Conservation (phyloP, 2,329 filamentous ascomycete species). For the Stenocarpella maydis region DNA sequence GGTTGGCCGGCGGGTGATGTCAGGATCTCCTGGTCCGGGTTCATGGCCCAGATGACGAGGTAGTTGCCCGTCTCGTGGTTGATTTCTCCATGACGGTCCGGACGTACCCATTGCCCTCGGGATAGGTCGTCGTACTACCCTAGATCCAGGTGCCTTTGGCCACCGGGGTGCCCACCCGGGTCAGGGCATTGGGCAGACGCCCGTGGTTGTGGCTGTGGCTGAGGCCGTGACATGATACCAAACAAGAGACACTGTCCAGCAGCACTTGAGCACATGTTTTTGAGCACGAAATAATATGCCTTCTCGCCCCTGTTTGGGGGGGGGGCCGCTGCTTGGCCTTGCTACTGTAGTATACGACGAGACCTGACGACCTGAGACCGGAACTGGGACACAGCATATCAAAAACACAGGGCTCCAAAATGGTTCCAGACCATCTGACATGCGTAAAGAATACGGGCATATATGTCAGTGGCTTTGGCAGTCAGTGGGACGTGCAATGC, state of each 20-base stretch:
- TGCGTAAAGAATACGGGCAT: no score
- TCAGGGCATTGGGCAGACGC: background rate
- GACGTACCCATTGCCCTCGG: constrained; percentile 10
- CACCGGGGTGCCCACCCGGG: background rate
- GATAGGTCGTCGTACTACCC: background rate
- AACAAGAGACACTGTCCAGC: constrained; percentile 17
- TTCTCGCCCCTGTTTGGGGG: no score
- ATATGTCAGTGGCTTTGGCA: no score
- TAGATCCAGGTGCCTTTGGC: constrained; percentile 1
- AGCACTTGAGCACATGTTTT: no score
- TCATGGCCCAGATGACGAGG: constrained; percentile 50
- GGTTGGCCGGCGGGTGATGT: background rate
- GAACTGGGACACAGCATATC: no score
- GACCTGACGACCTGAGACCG: no score
- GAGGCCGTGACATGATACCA: constrained; percentile 5
- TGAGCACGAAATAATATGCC: no score
- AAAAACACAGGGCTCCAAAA: no score
- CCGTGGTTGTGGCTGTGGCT: constrained; percentile 1
- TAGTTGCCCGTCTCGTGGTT: constrained; percentile 52
- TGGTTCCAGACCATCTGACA: no score
- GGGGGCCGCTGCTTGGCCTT: no score
- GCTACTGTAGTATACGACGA: no score
- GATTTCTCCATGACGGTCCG: constrained; percentile 36
- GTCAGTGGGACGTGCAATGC: no score
- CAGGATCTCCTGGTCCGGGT: constrained; percentile 46